phyloP scores from a whole-genome alignment of 2,329 filamentous ascomycete species.

The Microsporum audouinii region DNA sequence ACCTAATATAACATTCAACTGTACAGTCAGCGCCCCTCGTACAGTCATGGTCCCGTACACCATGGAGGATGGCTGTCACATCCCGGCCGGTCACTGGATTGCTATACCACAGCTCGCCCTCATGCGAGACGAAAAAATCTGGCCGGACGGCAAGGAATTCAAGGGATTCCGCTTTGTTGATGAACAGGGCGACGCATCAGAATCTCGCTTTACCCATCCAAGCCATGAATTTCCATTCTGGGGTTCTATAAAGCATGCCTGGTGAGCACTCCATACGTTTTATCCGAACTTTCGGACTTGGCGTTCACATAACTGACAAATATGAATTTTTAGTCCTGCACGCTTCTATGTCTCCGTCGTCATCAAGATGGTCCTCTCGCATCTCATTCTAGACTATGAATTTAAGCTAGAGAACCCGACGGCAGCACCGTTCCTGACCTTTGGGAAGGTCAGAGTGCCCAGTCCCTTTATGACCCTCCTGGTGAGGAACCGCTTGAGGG shows the following conservation, averaged over 20 bases:
- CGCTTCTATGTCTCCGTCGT: slow-evolving; percentile 23
- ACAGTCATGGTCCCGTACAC: background rate
- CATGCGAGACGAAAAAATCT: background rate
- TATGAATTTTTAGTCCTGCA: slow-evolving; percentile 18
- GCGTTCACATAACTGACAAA: background rate
- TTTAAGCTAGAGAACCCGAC: slow-evolving; percentile 14
- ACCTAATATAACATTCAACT: background rate
- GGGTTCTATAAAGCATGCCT: background rate
- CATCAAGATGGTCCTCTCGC: slow-evolving; percentile 23
- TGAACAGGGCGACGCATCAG: background rate
- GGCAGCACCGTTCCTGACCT: background rate
- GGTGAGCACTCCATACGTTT: background rate
- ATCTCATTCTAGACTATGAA: slow-evolving; percentile 21
- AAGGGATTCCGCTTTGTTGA: background rate
- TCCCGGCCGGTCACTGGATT: background rate
- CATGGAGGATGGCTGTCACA: background rate
- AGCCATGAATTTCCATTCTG: background rate
- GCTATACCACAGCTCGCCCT: background rate
- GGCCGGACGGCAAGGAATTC: background rate
- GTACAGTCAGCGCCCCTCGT: background rate
- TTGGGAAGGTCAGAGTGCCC: background rate
- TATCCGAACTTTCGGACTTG: background rate
- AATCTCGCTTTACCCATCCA: background rate
- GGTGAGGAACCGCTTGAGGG: background rate
- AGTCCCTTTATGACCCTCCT: background rate